These are phyloP conservation scores for Mortierella sp. DNA, from an alignment of 371 early-diverging fungal genomes.

Conservation along the genomic window DNA sequence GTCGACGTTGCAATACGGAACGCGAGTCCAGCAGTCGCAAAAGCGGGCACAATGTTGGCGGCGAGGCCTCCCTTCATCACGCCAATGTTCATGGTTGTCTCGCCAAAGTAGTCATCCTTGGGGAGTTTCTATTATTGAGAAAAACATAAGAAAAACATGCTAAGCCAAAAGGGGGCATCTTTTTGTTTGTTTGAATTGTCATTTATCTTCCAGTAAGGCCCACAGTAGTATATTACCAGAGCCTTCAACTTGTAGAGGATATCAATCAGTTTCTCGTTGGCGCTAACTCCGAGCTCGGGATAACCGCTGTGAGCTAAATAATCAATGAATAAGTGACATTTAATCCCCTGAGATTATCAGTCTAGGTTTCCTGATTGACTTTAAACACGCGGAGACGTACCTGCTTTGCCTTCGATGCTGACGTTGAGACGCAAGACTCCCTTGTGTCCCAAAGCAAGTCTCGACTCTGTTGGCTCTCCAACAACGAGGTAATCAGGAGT, in stretches of 20 bases:
- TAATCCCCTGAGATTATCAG: background rate
- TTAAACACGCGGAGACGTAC: conserved; percentile 1
- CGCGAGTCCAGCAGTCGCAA: conserved; percentile 54
- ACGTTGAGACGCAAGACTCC: conserved; percentile 59
- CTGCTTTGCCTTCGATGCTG: conserved; percentile 54
- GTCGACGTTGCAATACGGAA: conserved; percentile 60
- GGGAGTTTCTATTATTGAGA: conserved; percentile 45
- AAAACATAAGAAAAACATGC: background rate
- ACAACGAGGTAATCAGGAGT: conserved; percentile 57
- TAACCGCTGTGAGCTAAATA: conserved; percentile 58
- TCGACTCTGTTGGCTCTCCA: conserved; percentile 63
- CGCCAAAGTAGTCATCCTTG: conserved; percentile 49
- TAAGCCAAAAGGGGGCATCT: background rate
- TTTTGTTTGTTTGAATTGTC: background rate
- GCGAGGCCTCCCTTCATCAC: conserved; percentile 59
- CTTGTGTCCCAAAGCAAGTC: conserved; percentile 62
- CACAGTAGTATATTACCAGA: conserved; percentile 19
- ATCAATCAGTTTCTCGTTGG: conserved; percentile 57
- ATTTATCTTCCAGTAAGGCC: background rate
- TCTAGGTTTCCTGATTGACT: background rate
- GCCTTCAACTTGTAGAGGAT: conserved; percentile 38
- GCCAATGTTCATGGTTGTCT: conserved; percentile 62
- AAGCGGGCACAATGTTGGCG: conserved; percentile 59
- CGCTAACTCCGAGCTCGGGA: conserved; percentile 59
- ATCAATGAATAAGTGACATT: background rate